Conservation (phyloP, 1,284 basidiomycete genomes). For the Cryptococcus deneoformans region DNA sequence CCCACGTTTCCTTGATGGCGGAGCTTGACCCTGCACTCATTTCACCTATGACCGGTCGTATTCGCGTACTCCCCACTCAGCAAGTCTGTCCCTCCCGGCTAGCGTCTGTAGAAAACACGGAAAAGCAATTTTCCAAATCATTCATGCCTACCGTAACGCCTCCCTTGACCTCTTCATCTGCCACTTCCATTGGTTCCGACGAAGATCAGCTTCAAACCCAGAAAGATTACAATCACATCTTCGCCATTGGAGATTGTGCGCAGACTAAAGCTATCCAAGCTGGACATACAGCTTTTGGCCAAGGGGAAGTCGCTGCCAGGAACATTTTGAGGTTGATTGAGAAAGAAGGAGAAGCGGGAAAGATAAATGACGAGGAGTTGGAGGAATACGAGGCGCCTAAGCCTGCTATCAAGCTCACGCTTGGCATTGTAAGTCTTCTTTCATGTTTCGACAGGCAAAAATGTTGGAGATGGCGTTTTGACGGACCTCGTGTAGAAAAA, state of each 20-base stretch:
- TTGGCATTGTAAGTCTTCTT: conserved; percentile 53
- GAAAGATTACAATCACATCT: conserved; percentile 40
- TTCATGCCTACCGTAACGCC: no score
- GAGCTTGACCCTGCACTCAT: conserved; percentile 57
- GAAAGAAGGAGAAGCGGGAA: conserved; percentile 15
- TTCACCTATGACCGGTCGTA: conserved; percentile 50
- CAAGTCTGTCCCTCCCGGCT: conserved; percentile 51
- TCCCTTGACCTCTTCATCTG: no score
- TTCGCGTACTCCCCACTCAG: conserved; percentile 60
- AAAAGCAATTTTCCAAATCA: no score
- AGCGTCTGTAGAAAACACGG: not conserved
- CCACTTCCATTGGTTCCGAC: no score
- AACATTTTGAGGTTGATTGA: conserved; percentile 49
- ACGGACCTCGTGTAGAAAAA: conserved; percentile 39
- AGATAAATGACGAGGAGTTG: conserved; percentile 42
- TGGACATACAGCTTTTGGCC: conserved; percentile 65
- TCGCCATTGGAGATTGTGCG: conserved; percentile 51
- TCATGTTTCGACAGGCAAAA: not conserved
- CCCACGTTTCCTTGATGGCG: conserved; percentile 62
- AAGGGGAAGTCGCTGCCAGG: conserved; percentile 51
- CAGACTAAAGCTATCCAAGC: conserved; percentile 55
- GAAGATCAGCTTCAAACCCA: no score
- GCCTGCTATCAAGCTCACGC: conserved; percentile 67
- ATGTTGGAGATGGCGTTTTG: not conserved
- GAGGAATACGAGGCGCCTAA: conserved; percentile 58